phyloP scores from a whole-genome alignment of 257 asterid genomes.

The Lithospermum erythrorhizon region DNA sequence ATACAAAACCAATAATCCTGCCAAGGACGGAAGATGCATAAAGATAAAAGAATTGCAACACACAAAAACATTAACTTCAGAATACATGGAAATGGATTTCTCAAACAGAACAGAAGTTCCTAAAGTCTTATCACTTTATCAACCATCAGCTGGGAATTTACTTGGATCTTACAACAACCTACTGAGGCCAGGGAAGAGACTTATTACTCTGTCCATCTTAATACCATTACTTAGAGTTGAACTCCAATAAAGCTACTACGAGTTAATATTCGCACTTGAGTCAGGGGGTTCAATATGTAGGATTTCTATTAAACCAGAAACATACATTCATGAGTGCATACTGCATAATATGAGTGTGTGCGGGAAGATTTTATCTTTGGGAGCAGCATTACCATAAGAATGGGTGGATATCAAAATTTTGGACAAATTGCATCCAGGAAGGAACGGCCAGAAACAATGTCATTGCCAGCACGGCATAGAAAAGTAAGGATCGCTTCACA shows the following conservation, averaged over 20 bases:
- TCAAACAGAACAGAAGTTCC: too few relatives aligned
- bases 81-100: not conserved
- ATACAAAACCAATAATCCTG: conserved; percentile 74
- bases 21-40: conserved; percentile 12
- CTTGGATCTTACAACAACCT: too few relatives aligned
- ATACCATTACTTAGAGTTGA: not conserved
- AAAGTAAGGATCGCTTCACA: conserved; percentile 45
- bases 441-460: conserved; percentile 51
- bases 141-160: too few relatives aligned
- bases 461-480: conserved; percentile 39
- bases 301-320: too few relatives aligned
- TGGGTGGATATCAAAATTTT: conserved; percentile 60
- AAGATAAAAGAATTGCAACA: conserved; percentile 5
- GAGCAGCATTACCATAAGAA: conserved; percentile 41
- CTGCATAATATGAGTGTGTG: not conserved
- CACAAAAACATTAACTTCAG: not conserved
- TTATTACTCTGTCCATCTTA: not conserved
- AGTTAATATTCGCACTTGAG: too few relatives aligned
- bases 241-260: not conserved
- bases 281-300: too few relatives aligned
- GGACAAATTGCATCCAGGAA: conserved; percentile 87
- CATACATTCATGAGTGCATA: not conserved
- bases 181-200: too few relatives aligned
- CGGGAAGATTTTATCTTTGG: too few relatives aligned
- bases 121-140: too few relatives aligned